Evolutionary conservation across 768 basidiomycete genomes (phyloP).

Genomic region (Russula brevipes): DNA sequence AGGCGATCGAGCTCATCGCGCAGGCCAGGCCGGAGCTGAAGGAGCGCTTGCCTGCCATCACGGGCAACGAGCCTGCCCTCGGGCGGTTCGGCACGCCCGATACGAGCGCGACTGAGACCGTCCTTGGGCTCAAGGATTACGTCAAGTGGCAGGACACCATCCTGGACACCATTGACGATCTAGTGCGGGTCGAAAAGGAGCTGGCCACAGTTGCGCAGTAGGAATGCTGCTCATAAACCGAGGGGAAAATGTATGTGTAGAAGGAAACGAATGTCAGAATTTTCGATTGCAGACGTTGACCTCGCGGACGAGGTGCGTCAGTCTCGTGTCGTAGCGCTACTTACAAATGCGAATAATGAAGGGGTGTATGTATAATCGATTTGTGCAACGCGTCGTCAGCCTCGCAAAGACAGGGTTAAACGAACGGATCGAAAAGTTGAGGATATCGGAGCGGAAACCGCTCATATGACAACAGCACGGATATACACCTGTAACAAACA

Average conservation of each 20-base stretch:
- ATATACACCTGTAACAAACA: constrained; percentile 17
- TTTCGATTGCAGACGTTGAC: constrained; percentile 3
- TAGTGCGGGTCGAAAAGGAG: constrained; percentile 19
- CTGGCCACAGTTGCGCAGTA: not conserved
- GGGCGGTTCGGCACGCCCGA: not conserved
- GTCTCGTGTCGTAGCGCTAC: constrained; percentile 13
- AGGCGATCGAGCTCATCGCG: constrained; percentile 27
- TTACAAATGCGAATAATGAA: constrained; percentile 8
- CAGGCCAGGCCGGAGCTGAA: constrained; percentile 27
- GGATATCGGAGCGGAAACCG: constrained; percentile 11
- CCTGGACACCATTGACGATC: constrained; percentile 20
- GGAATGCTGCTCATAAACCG: no score
- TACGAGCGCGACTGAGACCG: constrained; percentile 2
- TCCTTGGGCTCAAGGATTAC: constrained; percentile 17
- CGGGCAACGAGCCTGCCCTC: not conserved
- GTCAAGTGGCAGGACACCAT: constrained; percentile 21
- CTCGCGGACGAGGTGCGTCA: constrained; percentile 11
- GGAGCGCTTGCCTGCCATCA: constrained; percentile 25
- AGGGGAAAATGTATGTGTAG: not conserved
- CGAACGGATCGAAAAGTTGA: not conserved
- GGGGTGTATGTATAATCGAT: constrained; percentile 7
- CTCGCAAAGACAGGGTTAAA: constrained; percentile 2
- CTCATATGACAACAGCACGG: constrained; percentile 12
- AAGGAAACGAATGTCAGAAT: not conserved
- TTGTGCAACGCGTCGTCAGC: not conserved